Evolutionary conservation across 2,329 filamentous ascomycete genomes (phyloP).

Genomic region (Septoria petroselini): DNA sequence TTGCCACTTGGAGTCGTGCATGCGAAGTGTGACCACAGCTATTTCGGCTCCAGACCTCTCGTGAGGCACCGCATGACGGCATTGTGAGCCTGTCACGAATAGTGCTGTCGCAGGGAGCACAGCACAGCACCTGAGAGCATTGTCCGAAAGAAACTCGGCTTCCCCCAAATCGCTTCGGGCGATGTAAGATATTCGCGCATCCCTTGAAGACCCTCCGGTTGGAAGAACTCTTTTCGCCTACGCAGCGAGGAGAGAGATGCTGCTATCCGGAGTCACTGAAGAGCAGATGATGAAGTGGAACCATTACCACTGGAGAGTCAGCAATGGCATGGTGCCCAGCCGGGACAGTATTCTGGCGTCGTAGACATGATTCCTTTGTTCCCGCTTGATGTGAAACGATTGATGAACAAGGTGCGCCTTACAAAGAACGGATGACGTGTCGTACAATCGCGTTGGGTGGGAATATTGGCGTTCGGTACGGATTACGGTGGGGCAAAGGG

Average conservation of each 20-base stretch:
- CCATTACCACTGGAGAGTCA: too few relatives aligned
- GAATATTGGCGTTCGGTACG: too few relatives aligned
- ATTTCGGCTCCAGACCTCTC: slow-evolving; percentile 36
- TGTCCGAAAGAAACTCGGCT: slow-evolving; percentile 14
- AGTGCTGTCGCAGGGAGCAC: background rate
- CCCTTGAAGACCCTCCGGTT: slow-evolving; percentile 39
- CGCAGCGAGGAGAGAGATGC: slow-evolving; percentile 28
- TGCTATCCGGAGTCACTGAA: slow-evolving; percentile 21
- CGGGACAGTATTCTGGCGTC: too few relatives aligned
- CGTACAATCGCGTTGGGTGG: too few relatives aligned
- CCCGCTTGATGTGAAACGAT: too few relatives aligned
- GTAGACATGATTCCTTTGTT: too few relatives aligned
- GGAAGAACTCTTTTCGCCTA: slow-evolving; percentile 38
- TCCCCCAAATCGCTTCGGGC: slow-evolving; percentile 21
- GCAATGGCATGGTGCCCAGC: too few relatives aligned
- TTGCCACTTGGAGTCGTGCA: slow-evolving; percentile 45
- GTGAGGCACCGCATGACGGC: slow-evolving; percentile 30
- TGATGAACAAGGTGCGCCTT: too few relatives aligned
- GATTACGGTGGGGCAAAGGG: too few relatives aligned
- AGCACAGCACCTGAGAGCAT: too few relatives aligned
- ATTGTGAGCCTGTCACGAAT: background rate
- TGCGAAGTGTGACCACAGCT: slow-evolving; percentile 44
- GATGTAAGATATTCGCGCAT: slow-evolving; percentile 35
- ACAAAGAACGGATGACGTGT: too few relatives aligned
- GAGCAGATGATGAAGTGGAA: too few relatives aligned